A percentile compares a stretch with the other conserved stretches of the same genome.
These are phyloP conservation scores for Salix purpurea DNA, from an alignment of 345 rosid species.

Conservation along the genomic window DNA sequence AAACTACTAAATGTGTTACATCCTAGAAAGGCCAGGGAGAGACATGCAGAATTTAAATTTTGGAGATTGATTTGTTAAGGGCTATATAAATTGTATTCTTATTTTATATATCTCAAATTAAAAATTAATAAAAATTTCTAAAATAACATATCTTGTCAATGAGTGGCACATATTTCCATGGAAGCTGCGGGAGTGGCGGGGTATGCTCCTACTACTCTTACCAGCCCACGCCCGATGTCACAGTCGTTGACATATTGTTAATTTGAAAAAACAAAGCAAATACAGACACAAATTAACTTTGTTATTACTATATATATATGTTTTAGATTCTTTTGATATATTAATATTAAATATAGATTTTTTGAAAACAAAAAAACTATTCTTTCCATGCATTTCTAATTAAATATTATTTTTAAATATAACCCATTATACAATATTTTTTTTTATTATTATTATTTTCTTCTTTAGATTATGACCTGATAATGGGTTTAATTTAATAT, in stretches of 20 bases:
- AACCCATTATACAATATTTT: too few species aligned
- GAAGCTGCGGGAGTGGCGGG: conserved; percentile 46
- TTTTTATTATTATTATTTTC: not conserved
- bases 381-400: too few species aligned
- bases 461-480: not conserved
- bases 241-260: conserved; percentile 34
- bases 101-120: not conserved
- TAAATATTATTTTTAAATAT: too few species aligned
- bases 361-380: too few species aligned
- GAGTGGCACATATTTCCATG: conserved; percentile 25
- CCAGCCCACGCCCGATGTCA: conserved; percentile 21
- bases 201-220: conserved; percentile 26
- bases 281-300: conserved; percentile 6
- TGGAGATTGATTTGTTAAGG: too few species aligned
- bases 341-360: too few species aligned
- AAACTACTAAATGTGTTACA: not conserved
- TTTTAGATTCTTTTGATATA: too few species aligned
- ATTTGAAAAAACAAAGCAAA: too few species aligned
- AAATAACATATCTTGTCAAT: not conserved
- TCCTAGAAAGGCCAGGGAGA: not conserved
- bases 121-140: not conserved
- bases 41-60: too few species aligned
- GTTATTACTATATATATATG: not conserved
- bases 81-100: not conserved
- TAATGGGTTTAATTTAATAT: not conserved